Conservation (phyloP, 192 early-diverging fungal genomes). For the Entomortierella beljakovae region DNA sequence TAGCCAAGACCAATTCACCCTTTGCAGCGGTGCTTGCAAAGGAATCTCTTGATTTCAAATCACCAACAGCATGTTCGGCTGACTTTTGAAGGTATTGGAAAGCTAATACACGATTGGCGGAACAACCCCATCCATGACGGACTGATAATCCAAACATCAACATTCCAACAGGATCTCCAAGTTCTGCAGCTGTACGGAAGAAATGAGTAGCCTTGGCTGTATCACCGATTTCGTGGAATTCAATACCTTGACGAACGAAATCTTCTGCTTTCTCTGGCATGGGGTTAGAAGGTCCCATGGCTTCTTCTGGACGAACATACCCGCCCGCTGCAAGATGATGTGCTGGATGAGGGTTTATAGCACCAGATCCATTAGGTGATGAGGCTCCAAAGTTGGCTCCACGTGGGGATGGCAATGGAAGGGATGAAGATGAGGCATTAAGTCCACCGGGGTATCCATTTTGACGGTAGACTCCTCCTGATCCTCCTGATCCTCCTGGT, state of each 20-base stretch:
- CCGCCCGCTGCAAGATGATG: constrained; percentile 34
- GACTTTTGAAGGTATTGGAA: constrained; percentile 79
- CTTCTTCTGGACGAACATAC: constrained; percentile 43
- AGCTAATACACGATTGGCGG: constrained; percentile 58
- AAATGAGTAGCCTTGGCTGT: constrained; percentile 77
- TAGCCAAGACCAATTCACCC: constrained; percentile 71
- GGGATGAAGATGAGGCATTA: constrained; percentile 11
- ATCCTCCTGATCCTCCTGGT: constrained; percentile 4
- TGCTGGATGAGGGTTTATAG: constrained; percentile 38
- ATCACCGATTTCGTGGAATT: constrained; percentile 76
- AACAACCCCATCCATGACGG: constrained; percentile 78
- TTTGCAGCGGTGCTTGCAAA: constrained; percentile 67
- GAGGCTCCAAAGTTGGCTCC: not conserved
- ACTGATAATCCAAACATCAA: constrained; percentile 79
- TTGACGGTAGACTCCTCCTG: constrained; percentile 35
- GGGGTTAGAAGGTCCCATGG: constrained; percentile 41
- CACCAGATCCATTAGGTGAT: not conserved
- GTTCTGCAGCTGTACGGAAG: constrained; percentile 75
- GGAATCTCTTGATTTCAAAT: constrained; percentile 66
- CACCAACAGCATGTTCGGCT: constrained; percentile 71
- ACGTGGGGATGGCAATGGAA: constrained; percentile 13
- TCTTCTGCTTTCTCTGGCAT: constrained; percentile 63
- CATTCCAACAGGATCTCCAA: constrained; percentile 74
- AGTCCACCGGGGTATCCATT: constrained; percentile 42
- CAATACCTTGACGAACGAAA: constrained; percentile 73